Conservation (phyloP, 805 yeast genomes). For the Maudiozyma turicensis region DNA sequence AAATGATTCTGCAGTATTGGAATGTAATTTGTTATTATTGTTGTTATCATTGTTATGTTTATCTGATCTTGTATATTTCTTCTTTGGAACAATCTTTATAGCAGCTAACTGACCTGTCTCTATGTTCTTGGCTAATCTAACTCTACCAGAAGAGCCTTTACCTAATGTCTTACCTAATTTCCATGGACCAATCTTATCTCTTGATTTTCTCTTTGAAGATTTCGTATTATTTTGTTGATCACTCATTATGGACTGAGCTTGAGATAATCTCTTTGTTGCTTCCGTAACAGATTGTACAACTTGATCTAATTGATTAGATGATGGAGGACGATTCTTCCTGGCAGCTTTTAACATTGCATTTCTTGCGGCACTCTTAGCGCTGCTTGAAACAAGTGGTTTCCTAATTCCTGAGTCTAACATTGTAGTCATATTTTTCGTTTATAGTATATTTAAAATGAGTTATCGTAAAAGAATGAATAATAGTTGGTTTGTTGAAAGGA, state of each 20-base stretch:
- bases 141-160: conserved; percentile 76
- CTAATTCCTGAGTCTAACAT: conserved; percentile 1
- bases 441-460: neutral
- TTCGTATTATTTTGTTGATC: conserved; percentile 12
- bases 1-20: conserved; percentile 8
- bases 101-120: conserved; percentile 70
- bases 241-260: conserved; percentile 21
- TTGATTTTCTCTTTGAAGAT: conserved; percentile 24
- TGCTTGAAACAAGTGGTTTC: conserved; percentile 8
- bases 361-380: conserved; percentile 23
- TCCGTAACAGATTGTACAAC: conserved; percentile 29
- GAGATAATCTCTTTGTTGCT: conserved; percentile 28
- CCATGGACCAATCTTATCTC: conserved; percentile 69
- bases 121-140: conserved; percentile 60
- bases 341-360: conserved; percentile 16
- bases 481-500: conserved; percentile 9
- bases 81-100: conserved; percentile 71
- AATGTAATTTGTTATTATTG: neutral
- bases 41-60: neutral
- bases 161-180: conserved; percentile 69
- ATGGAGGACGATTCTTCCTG: neutral
- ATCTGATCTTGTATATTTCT: conserved; percentile 15
- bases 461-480: conserved; percentile 13
- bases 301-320: conserved; percentile 17
- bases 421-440: conserved; percentile 1